Base-by-base conservation (phyloP, 2,329 filamentous ascomycete genomes). In the Apiospora sp. region DNA sequence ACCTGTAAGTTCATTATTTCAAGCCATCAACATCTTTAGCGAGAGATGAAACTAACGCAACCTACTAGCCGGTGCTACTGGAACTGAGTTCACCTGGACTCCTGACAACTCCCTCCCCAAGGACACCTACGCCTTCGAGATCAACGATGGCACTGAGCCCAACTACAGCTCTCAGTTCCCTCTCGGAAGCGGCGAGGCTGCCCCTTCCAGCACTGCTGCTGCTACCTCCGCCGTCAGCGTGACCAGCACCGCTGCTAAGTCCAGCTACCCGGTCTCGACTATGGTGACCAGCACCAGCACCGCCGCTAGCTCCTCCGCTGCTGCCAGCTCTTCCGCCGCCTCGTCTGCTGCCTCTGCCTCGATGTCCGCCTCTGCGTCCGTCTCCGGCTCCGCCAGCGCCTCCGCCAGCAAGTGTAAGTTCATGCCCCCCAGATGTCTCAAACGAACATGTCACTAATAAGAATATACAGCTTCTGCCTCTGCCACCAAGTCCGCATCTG, bases 161-260 rank as follows among this genome's bases (percentile, higher is more conserved):
- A 88, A 88, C 85, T 88, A 84, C 83, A 84, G 83, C 76, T 5
- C 72, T 16, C 80, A 80, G 78, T 87, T 86, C 79, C n/a, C 37
- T 6, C 41, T 51, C 34, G 49, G 34, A 10, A 48, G 22, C 37
- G 48, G 24, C 34, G 41, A 73, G 14, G 54, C 72, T 19, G 71
- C 70, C 72, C 70, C 68, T 27, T 74, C 72, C 64, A 43, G 67
- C 48, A 30, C 69, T 27, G 6, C 46, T 27, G 6, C 46, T 46
- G 16, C 69, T 48, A 71, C 71, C 58, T 51, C 75, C 10, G 72
- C 74, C 69, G 75, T 78, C 69, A 72, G 76, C 54, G 77, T 75
- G 48, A 71, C 74, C 37, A 74, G 69, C 69, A 74, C 69, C 27
- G 34, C 72, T 24, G 64, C 72, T 30, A 72, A 71, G 73, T 72